These are phyloP conservation scores for Xerocomus nothofagi DNA, from an alignment of 1,284 basidiomycete genomes.

Conservation along the genomic window DNA sequence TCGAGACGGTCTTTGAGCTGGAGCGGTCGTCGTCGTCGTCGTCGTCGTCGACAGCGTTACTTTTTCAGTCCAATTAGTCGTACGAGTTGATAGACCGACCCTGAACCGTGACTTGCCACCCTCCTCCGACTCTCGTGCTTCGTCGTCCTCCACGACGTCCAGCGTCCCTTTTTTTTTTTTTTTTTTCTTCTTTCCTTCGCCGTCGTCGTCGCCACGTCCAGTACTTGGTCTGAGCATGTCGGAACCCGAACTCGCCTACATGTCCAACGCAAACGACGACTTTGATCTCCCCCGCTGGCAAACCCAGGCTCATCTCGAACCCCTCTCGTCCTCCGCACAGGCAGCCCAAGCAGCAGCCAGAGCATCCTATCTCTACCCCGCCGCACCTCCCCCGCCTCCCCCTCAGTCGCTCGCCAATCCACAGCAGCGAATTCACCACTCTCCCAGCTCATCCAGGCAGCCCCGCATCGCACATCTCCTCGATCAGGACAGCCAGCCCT, in stretches of 20 bases:
- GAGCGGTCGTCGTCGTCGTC: slow-evolving; percentile 28
- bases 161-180: background rate
- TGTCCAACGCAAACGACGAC: slow-evolving; percentile 54
- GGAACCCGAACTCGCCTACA: slow-evolving; percentile 54
- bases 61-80: background rate
- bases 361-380: slow-evolving; percentile 44
- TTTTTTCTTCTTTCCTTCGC: no score
- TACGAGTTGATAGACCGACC: slow-evolving; percentile 37
- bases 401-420: slow-evolving; percentile 28
- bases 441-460: slow-evolving; percentile 44
- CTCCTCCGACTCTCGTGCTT: slow-evolving; percentile 1
- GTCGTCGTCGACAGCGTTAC: background rate
- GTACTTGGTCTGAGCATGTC: slow-evolving; percentile 45
- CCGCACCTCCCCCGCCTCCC: slow-evolving; percentile 46
- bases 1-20: slow-evolving; percentile 47
- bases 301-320: slow-evolving; percentile 58
- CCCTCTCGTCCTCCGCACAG: slow-evolving; percentile 61
- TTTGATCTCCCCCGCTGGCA: slow-evolving; percentile 83
- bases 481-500: slow-evolving; percentile 56
- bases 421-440: slow-evolving; percentile 34
- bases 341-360: slow-evolving; percentile 56
- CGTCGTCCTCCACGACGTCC: slow-evolving; percentile 27
- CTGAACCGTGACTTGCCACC: slow-evolving; percentile 29
- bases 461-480: slow-evolving; percentile 64
- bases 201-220: no score